Conservation (phyloP, 805 yeast species). For the Candida nonsorbophila region DNA sequence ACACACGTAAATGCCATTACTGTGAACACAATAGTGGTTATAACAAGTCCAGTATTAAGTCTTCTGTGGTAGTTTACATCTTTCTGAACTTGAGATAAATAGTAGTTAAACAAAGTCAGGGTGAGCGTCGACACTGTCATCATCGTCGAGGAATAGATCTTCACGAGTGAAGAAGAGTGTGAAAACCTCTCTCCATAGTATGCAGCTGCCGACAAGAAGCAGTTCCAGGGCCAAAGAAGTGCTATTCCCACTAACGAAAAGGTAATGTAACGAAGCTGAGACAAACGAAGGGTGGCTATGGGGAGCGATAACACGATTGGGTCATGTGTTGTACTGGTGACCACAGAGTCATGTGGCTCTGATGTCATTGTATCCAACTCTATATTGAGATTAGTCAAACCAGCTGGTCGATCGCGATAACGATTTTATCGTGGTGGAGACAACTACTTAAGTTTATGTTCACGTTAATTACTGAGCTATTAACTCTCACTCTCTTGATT, state of each 20-base stretch:
- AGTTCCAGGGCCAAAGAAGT: constrained; percentile 95
- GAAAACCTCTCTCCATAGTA: constrained; percentile 65
- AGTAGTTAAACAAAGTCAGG: constrained; percentile 53
- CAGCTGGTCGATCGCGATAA: too few relatives aligned
- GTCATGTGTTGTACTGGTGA: too few relatives aligned
- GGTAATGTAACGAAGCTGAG: constrained; percentile 45
- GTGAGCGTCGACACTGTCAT: constrained; percentile 80
- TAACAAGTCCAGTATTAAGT: constrained; percentile 52
- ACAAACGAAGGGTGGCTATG: constrained; percentile 12
- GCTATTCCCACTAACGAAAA: constrained; percentile 72
- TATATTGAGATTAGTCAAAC: too few relatives aligned
- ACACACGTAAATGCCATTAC: constrained; percentile 51
- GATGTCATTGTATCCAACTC: too few relatives aligned
- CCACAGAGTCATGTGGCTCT: too few relatives aligned
- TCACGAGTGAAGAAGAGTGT: constrained; percentile 44
- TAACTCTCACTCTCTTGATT: too few relatives aligned
- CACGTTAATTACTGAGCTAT: too few relatives aligned
- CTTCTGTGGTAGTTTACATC: constrained; percentile 55
- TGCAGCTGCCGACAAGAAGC: constrained; percentile 79
- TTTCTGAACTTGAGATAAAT: constrained; percentile 60
- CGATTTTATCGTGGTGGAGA: too few relatives aligned
- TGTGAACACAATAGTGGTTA: constrained; percentile 56
- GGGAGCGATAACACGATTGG: constrained; percentile 13
- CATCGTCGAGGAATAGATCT: constrained; percentile 72
- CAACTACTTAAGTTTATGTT: too few relatives aligned